Evolutionary conservation across 1,139 yeast species (phyloP).

Genomic region (Debaryomycetaceae sp.): DNA sequence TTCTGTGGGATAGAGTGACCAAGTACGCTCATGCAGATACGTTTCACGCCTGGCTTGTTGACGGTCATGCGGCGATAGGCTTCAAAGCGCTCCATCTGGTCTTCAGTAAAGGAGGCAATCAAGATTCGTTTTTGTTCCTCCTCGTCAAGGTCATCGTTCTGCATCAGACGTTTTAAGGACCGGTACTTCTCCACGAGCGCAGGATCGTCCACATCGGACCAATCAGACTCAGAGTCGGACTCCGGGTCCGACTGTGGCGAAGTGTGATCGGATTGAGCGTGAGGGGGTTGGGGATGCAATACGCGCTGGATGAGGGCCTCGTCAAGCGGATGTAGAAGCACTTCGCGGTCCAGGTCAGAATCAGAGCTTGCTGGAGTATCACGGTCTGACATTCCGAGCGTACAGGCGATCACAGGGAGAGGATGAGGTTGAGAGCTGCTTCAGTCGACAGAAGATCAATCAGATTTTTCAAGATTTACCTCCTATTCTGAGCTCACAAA

Average conservation of each 20-base stretch:
- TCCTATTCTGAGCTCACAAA: too few relatives aligned
- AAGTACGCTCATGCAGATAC: slow-evolving; percentile 65
- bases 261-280: background rate
- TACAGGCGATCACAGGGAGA: too few relatives aligned
- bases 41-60: slow-evolving; percentile 70
- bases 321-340: slow-evolving; percentile 37
- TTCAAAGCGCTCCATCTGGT: slow-evolving; percentile 82
- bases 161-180: slow-evolving; percentile 13
- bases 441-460: too few relatives aligned
- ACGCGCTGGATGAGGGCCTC: slow-evolving; percentile 38
- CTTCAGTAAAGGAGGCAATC: slow-evolving; percentile 64
- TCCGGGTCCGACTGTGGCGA: slow-evolving; percentile 1
- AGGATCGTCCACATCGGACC: slow-evolving; percentile 27
- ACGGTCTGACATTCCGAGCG: too few relatives aligned
- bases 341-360: slow-evolving; percentile 3
- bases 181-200: slow-evolving; percentile 23
- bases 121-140: slow-evolving; percentile 55
- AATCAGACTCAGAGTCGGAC: slow-evolving; percentile 7
- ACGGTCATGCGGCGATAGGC: slow-evolving; percentile 77
- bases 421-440: too few relatives aligned
- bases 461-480: too few relatives aligned
- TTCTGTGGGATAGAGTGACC: slow-evolving; percentile 81
- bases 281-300: slow-evolving; percentile 20
- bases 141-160: slow-evolving; percentile 17
- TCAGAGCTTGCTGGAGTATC: too few relatives aligned